These are phyloP conservation scores for Sarocladiaceae sp. DNA, from an alignment of 2,329 filamentous ascomycete genomes.

Conservation along the genomic window DNA sequence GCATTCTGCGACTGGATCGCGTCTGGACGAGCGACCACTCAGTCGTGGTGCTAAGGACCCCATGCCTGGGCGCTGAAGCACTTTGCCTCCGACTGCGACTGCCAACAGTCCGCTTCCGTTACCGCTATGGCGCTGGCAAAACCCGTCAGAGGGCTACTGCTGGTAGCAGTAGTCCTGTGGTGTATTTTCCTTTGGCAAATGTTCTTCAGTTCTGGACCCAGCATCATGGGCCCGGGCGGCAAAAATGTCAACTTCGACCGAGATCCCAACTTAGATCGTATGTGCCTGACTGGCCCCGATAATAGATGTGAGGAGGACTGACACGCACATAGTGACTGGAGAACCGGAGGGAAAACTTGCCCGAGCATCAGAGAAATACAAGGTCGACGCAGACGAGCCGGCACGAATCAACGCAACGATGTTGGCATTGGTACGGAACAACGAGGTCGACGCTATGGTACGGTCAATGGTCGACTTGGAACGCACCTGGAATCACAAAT, in stretches of 20 bases:
- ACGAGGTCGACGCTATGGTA: constrained; percentile 79
- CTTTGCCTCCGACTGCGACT: no score
- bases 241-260: constrained; percentile 57
- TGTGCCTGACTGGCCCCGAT: constrained; percentile 26
- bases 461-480: constrained; percentile 89
- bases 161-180: constrained; percentile 68
- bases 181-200: constrained; percentile 76
- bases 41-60: not conserved
- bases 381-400: constrained; percentile 65
- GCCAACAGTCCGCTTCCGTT: not conserved
- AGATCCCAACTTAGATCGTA: constrained; percentile 87
- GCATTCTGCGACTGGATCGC: no score
- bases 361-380: constrained; percentile 73
- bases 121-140: constrained; percentile 73
- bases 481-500: constrained; percentile 94
- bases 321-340: constrained; percentile 60
- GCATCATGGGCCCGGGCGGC: constrained; percentile 37
- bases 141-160: constrained; percentile 75
- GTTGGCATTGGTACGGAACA: constrained; percentile 86
- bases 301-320: not conserved
- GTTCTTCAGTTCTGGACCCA: constrained; percentile 50
- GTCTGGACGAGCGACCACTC: not conserved
- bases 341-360: constrained; percentile 77
- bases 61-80: no score
- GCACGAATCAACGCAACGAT: constrained; percentile 91